A percentile compares a stretch with the other conserved stretches of the same genome.
These are phyloP conservation scores for Fusarium chaquense DNA, from an alignment of 2,329 filamentous ascomycete genomes.

Conservation along the genomic window DNA sequence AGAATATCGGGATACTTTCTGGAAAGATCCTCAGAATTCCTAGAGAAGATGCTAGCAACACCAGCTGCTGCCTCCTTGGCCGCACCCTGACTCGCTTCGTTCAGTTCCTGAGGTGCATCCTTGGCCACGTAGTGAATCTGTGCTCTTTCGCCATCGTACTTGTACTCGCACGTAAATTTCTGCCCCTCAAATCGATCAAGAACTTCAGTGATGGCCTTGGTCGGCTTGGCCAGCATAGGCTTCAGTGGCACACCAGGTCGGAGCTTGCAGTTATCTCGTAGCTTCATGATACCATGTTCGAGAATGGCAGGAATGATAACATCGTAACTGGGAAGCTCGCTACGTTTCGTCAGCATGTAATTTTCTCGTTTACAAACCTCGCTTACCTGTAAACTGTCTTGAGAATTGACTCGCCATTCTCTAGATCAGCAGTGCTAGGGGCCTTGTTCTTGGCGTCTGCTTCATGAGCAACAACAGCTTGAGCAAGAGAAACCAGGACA, in stretches of 20 bases:
- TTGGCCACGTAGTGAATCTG: constrained; percentile 97
- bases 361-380: background rate
- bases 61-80: constrained; percentile 77
- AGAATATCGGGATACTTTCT: constrained; percentile 98
- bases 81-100: constrained; percentile 68
- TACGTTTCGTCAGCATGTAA: constrained; percentile 58
- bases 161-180: constrained; percentile 98
- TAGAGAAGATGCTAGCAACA: constrained; percentile 92
- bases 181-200: constrained; percentile 96
- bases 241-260: constrained; percentile 95
- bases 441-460: constrained; percentile 75
- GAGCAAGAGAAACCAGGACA: constrained; percentile 88
- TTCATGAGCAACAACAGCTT: constrained; percentile 89
- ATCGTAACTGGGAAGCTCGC: constrained; percentile 94
- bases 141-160: constrained; percentile 98
- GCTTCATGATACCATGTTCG: constrained; percentile 83
- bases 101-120: constrained; percentile 77
- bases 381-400: constrained; percentile 89
- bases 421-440: constrained; percentile 80
- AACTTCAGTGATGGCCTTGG: constrained; percentile 97
- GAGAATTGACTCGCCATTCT: constrained; percentile 84
- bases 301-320: constrained; percentile 92
- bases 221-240: constrained; percentile 98
- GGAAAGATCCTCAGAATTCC: constrained; percentile 96
- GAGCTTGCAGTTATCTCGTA: constrained; percentile 88